phyloP scores from a whole-genome alignment of 805 yeast genomes.

The Kazachstania kunashirensis region DNA sequence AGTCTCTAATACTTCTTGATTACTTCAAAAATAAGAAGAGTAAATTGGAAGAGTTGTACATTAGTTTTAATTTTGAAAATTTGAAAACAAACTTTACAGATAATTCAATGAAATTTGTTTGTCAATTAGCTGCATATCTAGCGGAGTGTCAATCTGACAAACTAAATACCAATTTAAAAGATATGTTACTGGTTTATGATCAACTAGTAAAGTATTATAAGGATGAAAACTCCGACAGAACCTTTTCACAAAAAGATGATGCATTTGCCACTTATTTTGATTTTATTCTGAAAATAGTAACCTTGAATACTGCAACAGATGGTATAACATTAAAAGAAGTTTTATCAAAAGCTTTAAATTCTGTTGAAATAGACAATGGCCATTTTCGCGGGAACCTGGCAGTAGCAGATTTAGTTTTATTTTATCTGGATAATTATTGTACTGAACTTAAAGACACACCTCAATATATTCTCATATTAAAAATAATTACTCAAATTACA shows the following conservation, averaged over 20 bases:
- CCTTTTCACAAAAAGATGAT: slow-evolving; percentile 27
- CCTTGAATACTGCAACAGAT: not conserved
- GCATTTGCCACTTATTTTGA: slow-evolving; percentile 22
- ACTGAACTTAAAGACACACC: too few species aligned
- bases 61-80: not conserved
- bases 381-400: slow-evolving; percentile 20
- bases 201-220: not conserved
- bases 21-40: not conserved
- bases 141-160: not conserved
- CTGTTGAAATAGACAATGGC: slow-evolving; percentile 20
- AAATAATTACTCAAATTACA: too few species aligned
- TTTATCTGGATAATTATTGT: not conserved
- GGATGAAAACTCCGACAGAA: not conserved
- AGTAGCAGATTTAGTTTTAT: slow-evolving; percentile 12
- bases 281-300: slow-evolving; percentile 10
- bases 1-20: too few species aligned
- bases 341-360: slow-evolving; percentile 12
- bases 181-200: not conserved
- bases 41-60: slow-evolving; percentile 3
- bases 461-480: too few species aligned
- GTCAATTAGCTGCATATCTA: not conserved
- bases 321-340: slow-evolving; percentile 11
- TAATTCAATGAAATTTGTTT: too few species aligned
- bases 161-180: not conserved
- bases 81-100: not conserved